Conservation (phyloP, 768 basidiomycete species). For the Boletus rex-veris region DNA sequence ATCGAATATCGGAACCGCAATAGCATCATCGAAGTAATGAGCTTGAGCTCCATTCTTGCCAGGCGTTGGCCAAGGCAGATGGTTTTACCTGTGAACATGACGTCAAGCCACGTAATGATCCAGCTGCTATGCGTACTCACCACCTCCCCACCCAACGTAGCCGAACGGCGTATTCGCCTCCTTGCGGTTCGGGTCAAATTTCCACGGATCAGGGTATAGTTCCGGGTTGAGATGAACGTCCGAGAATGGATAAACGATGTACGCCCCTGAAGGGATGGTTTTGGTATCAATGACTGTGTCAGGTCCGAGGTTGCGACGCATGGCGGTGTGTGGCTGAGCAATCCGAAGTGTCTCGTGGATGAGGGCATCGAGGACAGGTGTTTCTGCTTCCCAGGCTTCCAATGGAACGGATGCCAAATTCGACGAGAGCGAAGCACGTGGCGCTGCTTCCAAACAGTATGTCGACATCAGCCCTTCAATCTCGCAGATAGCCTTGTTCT, state of each 20-base stretch:
- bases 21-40: conserved; percentile 64
- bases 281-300: conserved; percentile 67
- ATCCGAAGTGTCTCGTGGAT: conserved; percentile 76
- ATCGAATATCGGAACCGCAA: conserved; percentile 58
- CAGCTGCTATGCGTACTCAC: conserved; percentile 40
- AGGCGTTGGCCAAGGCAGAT: conserved; percentile 71
- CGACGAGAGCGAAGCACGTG: conserved; percentile 35
- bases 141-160: conserved; percentile 79
- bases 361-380: conserved; percentile 67
- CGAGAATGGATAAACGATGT: conserved; percentile 76
- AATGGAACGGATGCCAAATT: conserved; percentile 60
- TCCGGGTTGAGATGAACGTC: conserved; percentile 72
- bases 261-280: conserved; percentile 68
- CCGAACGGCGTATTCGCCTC: conserved; percentile 51
- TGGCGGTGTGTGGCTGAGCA: conserved; percentile 76
- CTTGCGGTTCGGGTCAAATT: conserved; percentile 60
- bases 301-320: conserved; percentile 76
- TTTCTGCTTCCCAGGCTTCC: conserved; percentile 65
- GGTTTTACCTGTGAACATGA: conserved; percentile 52
- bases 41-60: conserved; percentile 70
- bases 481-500: conserved; percentile 56
- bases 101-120: conserved; percentile 16
- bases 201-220: conserved; percentile 75
- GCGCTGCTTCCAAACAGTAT: conserved; percentile 32
- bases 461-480: conserved; percentile 50